Conservation (phyloP, 805 yeast species). For the Lipomyces sp. region DNA sequence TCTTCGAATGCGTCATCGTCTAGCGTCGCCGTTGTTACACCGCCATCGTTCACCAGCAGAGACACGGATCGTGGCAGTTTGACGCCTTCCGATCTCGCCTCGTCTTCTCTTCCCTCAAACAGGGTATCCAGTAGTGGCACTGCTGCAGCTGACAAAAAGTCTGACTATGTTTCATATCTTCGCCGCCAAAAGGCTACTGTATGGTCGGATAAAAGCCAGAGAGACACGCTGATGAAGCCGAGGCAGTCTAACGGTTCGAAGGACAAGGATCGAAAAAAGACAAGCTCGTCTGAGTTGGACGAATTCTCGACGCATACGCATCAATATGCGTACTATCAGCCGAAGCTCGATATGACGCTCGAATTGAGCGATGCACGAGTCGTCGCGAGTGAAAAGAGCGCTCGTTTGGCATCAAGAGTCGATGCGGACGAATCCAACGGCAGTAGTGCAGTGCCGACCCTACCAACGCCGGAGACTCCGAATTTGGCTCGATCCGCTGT, state of each 20-base stretch:
- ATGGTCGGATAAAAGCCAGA: conserved; percentile 19
- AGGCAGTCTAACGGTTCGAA: neutral
- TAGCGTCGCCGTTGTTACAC: too few relatives aligned
- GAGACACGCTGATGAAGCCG: conserved; percentile 2
- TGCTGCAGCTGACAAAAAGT: conserved; percentile 3
- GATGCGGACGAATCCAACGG: neutral
- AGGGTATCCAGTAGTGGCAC: too few relatives aligned
- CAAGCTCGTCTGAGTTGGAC: conserved; percentile 1
- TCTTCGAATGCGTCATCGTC: neutral
- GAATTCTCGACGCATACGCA: conserved; percentile 15
- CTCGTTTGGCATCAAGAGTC: neutral
- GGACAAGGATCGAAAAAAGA: conserved; percentile 4
- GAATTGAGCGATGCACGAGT: conserved; percentile 25
- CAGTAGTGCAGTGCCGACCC: neutral
- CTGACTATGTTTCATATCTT: conserved; percentile 17
- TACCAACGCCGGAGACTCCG: too few relatives aligned
- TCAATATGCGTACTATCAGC: conserved; percentile 25
- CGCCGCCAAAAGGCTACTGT: conserved; percentile 28
- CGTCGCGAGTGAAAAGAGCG: neutral
- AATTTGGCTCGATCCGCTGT: too few relatives aligned
- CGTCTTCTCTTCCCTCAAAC: too few relatives aligned
- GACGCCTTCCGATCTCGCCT: too few relatives aligned
- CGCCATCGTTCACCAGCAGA: too few relatives aligned
- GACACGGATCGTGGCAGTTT: too few relatives aligned
- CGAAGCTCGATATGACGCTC: conserved; percentile 28